Evolutionary conservation across 2,329 filamentous ascomycete genomes (phyloP).

Genomic region (Monilinia aucupariae): DNA sequence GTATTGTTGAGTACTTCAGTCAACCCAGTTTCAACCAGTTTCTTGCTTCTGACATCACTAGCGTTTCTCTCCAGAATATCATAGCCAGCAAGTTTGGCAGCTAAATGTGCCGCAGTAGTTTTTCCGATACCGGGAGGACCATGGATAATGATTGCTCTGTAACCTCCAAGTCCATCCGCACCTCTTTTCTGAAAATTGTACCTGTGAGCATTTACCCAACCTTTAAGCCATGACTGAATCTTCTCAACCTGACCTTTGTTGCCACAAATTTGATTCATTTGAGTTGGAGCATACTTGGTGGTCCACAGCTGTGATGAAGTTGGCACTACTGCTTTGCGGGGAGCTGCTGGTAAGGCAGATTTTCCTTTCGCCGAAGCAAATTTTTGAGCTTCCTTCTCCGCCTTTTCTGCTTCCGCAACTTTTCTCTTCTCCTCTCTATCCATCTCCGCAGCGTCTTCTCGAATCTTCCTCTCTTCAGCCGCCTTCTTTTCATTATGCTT

Average conservation of each 20-base stretch:
- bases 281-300: slow-evolving; percentile 85
- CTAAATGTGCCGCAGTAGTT: slow-evolving; percentile 91
- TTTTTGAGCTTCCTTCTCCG: slow-evolving; percentile 37
- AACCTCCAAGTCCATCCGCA: slow-evolving; percentile 74
- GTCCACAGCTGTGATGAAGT: slow-evolving; percentile 75
- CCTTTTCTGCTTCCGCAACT: slow-evolving; percentile 48
- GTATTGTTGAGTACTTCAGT: slow-evolving; percentile 89
- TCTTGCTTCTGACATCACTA: slow-evolving; percentile 93
- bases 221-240: slow-evolving; percentile 79
- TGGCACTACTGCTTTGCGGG: slow-evolving; percentile 37
- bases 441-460: slow-evolving; percentile 76
- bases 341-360: slow-evolving; percentile 36
- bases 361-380: slow-evolving; percentile 34
- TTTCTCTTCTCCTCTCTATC: slow-evolving; percentile 69
- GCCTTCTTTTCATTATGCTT: slow-evolving; percentile 80
- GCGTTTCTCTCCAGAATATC: slow-evolving; percentile 94
- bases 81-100: slow-evolving; percentile 87
- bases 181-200: slow-evolving; percentile 78
- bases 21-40: slow-evolving; percentile 83
- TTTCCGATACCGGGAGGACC: slow-evolving; percentile 96
- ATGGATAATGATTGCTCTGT: slow-evolving; percentile 88
- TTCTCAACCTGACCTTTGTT: slow-evolving; percentile 89
- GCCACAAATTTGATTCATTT: slow-evolving; percentile 83
- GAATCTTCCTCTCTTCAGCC: slow-evolving; percentile 77
- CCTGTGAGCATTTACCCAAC: slow-evolving; percentile 74